Evolutionary conservation across 2,329 filamentous ascomycete species (phyloP).

Genomic region (Phyllosticta citribraziliensis): DNA sequence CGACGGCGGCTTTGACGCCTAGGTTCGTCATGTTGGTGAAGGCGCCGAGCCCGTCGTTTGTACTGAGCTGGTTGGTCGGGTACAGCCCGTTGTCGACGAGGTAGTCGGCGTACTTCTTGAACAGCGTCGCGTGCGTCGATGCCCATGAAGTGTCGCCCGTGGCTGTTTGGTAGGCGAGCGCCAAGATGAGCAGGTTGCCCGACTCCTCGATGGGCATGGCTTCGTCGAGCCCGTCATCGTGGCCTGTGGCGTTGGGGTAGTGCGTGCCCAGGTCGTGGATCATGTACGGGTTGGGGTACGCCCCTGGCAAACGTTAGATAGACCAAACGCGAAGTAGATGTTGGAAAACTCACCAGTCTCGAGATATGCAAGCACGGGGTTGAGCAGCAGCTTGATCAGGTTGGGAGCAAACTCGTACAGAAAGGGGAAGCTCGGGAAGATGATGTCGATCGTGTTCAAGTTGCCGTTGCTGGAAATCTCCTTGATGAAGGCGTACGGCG

Average conservation of each 20-base stretch:
- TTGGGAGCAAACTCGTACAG: conserved; percentile 34
- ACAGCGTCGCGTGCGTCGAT: conserved; percentile 24
- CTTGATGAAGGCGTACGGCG: conserved; percentile 32
- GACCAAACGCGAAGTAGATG: too few species aligned
- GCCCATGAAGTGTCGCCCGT: conserved; percentile 31
- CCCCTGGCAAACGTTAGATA: neutral
- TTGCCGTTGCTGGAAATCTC: conserved; percentile 37
- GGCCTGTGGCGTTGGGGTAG: conserved; percentile 34
- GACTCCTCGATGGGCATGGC: conserved; percentile 35
- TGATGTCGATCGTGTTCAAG: conserved; percentile 35
- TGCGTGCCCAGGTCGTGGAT: conserved; percentile 34
- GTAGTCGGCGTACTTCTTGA: conserved; percentile 33
- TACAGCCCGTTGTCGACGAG: conserved; percentile 31
- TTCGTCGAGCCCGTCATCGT: conserved; percentile 29
- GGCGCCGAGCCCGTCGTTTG: conserved; percentile 33
- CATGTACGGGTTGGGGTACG: conserved; percentile 21
- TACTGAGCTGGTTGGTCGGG: conserved; percentile 31
- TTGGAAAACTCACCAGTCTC: conserved; percentile 23
- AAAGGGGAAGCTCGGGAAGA: conserved; percentile 34
- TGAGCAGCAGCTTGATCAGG: conserved; percentile 34
- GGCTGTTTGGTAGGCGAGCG: conserved; percentile 28
- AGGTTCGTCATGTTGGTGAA: conserved; percentile 38
- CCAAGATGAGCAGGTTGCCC: conserved; percentile 31
- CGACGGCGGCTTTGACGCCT: conserved; percentile 38
- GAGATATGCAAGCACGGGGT: conserved; percentile 35